A percentile compares a stretch with the other conserved stretches of the same genome.
Evolutionary conservation across 306 rosid genomes (phyloP).

Genomic region (Acacia crassicarpa): DNA sequence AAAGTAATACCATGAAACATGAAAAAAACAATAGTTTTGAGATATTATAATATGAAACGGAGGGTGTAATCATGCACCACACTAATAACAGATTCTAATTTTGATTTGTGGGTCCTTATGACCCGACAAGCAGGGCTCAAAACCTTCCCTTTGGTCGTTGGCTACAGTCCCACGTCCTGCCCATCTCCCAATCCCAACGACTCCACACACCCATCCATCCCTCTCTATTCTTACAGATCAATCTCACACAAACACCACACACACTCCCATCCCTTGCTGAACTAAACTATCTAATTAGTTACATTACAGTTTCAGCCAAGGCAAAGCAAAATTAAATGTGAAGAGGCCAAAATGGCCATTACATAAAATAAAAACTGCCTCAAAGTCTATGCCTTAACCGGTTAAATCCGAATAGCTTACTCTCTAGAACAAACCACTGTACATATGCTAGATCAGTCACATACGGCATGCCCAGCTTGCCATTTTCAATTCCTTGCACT

Average conservation of each 20-base stretch:
- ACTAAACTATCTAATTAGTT: slow-evolving; percentile 41
- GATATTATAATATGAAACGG: neutral
- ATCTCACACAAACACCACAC: neutral
- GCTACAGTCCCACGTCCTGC: slow-evolving; percentile 53
- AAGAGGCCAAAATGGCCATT: slow-evolving; percentile 35
- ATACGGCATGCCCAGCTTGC: slow-evolving; percentile 27
- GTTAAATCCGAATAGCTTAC: slow-evolving; percentile 38
- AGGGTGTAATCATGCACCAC: slow-evolving; percentile 55
- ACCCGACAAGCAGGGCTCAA: slow-evolving; percentile 58
- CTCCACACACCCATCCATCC: slow-evolving; percentile 57
- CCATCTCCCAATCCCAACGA: slow-evolving; percentile 59
- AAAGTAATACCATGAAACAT: neutral
- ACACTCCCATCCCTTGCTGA: slow-evolving; percentile 25
- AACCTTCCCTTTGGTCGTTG: slow-evolving; percentile 67
- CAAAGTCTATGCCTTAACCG: slow-evolving; percentile 37
- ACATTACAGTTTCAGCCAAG: slow-evolving; percentile 46
- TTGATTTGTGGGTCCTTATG: slow-evolving; percentile 85
- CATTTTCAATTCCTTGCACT: slow-evolving; percentile 29
- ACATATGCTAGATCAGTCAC: slow-evolving; percentile 67
- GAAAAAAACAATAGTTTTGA: neutral
- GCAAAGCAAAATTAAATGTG: slow-evolving; percentile 52
- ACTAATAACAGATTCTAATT: slow-evolving; percentile 75
- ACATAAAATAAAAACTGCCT: slow-evolving; percentile 18
- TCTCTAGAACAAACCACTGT: slow-evolving; percentile 60
- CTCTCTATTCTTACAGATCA: neutral